Evolutionary conservation across 2,329 filamentous ascomycete species (phyloP).

Genomic region (Penicillium brevicompactum): DNA sequence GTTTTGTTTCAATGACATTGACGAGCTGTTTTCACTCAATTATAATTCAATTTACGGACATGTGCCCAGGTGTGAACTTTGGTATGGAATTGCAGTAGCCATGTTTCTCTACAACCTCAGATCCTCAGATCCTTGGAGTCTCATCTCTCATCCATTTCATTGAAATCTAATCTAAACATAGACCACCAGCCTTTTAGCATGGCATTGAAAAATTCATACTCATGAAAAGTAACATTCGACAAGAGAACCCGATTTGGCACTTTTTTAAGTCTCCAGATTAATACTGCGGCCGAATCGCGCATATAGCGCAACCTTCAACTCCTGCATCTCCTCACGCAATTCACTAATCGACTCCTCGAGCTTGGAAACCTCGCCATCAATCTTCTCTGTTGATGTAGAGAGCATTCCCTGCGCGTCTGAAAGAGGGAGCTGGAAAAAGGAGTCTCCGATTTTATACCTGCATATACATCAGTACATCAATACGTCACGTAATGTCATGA

Average conservation of each 20-base stretch:
- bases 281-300: constrained; percentile 95
- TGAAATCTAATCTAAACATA: neutral
- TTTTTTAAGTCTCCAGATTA: constrained; percentile 78
- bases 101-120: neutral
- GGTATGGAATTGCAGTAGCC: neutral
- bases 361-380: constrained; percentile 74
- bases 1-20: constrained; percentile 23
- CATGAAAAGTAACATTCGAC: too few species aligned
- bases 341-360: constrained; percentile 76
- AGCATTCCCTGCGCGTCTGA: constrained; percentile 86
- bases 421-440: constrained; percentile 85
- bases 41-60: neutral
- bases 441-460: constrained; percentile 96
- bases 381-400: constrained; percentile 66
- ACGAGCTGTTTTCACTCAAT: constrained; percentile 15
- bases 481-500: neutral
- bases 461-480: neutral
- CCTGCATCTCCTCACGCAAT: constrained; percentile 82
- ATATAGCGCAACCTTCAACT: constrained; percentile 89
- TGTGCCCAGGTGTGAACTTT: neutral
- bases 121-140: neutral
- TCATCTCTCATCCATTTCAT: neutral
- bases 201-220: neutral
- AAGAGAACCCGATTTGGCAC: neutral
- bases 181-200: neutral